Conservation (phyloP, 2,329 filamentous ascomycete species). For the Talaromyces sp. region DNA sequence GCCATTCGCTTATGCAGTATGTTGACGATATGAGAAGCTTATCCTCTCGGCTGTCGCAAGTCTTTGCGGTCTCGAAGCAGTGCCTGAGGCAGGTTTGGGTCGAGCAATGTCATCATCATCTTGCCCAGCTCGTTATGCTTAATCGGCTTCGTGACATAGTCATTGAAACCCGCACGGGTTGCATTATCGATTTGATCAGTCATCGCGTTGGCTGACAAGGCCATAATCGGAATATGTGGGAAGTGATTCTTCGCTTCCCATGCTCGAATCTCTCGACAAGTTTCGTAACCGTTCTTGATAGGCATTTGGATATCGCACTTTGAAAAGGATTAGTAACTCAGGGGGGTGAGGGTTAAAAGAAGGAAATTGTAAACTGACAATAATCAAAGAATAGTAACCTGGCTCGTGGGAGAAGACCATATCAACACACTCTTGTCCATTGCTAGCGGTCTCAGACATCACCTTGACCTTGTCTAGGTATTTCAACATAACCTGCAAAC, state of each 20-base stretch:
- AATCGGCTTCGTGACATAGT: constrained; percentile 47
- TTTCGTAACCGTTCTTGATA: constrained; percentile 46
- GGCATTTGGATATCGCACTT: constrained; percentile 50
- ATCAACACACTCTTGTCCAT: constrained; percentile 45
- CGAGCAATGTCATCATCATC: constrained; percentile 46
- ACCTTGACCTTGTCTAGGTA: constrained; percentile 46
- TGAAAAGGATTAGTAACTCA: constrained; percentile 1
- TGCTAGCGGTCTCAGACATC: constrained; percentile 39
- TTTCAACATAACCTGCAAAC: constrained; percentile 41
- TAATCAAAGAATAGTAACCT: constrained; percentile 46
- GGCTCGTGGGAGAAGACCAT: constrained; percentile 44
- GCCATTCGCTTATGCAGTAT: neutral
- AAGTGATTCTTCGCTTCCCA: constrained; percentile 44
- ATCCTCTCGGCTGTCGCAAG: constrained; percentile 1
- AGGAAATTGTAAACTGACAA: constrained; percentile 28
- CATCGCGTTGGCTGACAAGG: constrained; percentile 47
- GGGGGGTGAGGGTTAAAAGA: neutral
- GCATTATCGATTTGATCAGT: constrained; percentile 45
- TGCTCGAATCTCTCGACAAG: constrained; percentile 41
- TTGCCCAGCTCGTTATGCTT: constrained; percentile 45
- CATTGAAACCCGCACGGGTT: constrained; percentile 43
- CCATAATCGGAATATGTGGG: constrained; percentile 45
- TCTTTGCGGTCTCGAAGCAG: constrained; percentile 37
- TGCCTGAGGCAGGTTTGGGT: constrained; percentile 36
- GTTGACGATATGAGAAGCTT: neutral